phyloP scores from a whole-genome alignment of 768 basidiomycete genomes.

The Mycena leptocephala region DNA sequence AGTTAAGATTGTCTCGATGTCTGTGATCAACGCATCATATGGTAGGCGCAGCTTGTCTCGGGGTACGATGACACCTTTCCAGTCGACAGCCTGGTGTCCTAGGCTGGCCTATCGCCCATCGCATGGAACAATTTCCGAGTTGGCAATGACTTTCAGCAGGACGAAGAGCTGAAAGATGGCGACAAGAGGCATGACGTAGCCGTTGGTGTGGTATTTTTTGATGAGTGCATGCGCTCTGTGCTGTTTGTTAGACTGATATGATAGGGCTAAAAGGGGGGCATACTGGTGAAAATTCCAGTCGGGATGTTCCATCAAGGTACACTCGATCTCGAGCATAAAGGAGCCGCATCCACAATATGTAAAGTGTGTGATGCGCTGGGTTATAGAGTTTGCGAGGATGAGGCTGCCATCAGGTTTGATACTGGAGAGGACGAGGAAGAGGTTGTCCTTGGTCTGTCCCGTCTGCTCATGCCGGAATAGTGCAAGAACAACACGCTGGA shows the following conservation, averaged over 20 bases:
- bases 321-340: conserved; percentile 25
- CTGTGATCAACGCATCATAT: background rate
- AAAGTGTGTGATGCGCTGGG: background rate
- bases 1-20: background rate
- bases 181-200: background rate
- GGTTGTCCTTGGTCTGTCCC: background rate
- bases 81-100: background rate
- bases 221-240: background rate
- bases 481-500: conserved; percentile 1
- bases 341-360: conserved; percentile 4
- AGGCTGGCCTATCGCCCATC: background rate
- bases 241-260: background rate
- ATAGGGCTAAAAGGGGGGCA: background rate
- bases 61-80: background rate
- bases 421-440: conserved; percentile 17
- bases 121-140: background rate
- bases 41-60: background rate
- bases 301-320: background rate
- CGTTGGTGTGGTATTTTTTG: conserved; percentile 10
- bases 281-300: conserved; percentile 1
- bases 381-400: conserved; percentile 11
- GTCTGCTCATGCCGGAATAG: conserved; percentile 2
- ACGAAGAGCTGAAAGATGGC: conserved; percentile 13
- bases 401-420: background rate
- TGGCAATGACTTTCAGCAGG: conserved; percentile 8